A percentile compares a stretch with the other conserved stretches of the same genome.
Evolutionary conservation across 2,329 filamentous ascomycete species (phyloP).

Genomic region (Paecilomyces variotii): DNA sequence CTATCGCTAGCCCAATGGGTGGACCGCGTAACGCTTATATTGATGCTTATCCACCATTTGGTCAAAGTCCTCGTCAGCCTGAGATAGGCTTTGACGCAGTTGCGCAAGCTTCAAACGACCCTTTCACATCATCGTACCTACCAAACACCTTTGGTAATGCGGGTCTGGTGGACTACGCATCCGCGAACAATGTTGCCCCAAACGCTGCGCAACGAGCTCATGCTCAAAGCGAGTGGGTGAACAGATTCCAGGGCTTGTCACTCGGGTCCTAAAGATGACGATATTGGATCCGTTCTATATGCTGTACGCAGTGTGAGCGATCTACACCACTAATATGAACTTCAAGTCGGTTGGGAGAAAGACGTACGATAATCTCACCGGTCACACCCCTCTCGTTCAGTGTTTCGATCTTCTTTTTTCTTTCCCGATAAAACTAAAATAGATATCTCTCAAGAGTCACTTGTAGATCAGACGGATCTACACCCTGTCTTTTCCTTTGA

Average conservation of each 20-base stretch:
- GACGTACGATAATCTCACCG: not conserved
- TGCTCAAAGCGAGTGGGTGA: constrained; percentile 50
- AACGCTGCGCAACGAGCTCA: constrained; percentile 24
- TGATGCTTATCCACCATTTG: constrained; percentile 31
- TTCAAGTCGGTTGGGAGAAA: not conserved
- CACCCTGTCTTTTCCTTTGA: constrained; percentile 19
- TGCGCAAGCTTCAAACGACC: constrained; percentile 22
- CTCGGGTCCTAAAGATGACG: constrained; percentile 47
- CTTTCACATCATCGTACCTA: constrained; percentile 26
- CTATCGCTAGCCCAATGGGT: constrained; percentile 18
- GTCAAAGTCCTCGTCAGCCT: constrained; percentile 21
- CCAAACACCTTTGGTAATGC: constrained; percentile 27
- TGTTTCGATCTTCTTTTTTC: constrained; percentile 1
- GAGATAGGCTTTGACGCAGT: constrained; percentile 21
- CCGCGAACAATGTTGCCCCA: constrained; percentile 24
- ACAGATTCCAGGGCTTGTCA: constrained; percentile 62
- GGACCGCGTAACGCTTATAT: constrained; percentile 25
- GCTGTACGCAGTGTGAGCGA: not conserved
- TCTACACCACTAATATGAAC: not conserved
- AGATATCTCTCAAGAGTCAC: not conserved
- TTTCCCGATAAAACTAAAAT: not conserved
- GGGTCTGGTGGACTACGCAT: constrained; percentile 22
- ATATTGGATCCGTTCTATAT: not conserved
- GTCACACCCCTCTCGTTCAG: not conserved
- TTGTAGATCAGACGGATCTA: constrained; percentile 16